Conservation (phyloP, 495 filamentous ascomycete genomes). For the Recurvomyces mirabilis region DNA sequence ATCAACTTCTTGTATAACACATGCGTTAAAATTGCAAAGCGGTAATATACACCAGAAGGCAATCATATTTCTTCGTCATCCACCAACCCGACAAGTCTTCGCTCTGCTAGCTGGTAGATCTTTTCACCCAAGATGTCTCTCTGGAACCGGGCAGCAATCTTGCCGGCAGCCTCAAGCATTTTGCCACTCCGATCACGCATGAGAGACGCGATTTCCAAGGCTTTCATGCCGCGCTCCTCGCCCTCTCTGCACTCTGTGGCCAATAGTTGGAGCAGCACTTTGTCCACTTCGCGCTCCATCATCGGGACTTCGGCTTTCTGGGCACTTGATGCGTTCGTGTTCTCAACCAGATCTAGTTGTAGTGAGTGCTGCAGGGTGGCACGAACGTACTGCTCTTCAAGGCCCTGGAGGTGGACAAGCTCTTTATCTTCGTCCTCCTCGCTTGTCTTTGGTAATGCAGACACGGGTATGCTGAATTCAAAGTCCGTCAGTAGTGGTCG, state of each 20-base stretch:
- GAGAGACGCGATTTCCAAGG: slow-evolving; percentile 70
- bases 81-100: slow-evolving; percentile 44
- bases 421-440: slow-evolving; percentile 31
- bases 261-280: slow-evolving; percentile 77
- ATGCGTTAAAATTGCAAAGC: too few species aligned
- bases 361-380: slow-evolving; percentile 57
- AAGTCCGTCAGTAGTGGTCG: slow-evolving; percentile 87
- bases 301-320: slow-evolving; percentile 59
- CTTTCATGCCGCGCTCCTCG: slow-evolving; percentile 88
- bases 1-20: too few species aligned
- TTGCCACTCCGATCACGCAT: slow-evolving; percentile 68
- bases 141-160: slow-evolving; percentile 71
- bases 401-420: slow-evolving; percentile 26
- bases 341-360: slow-evolving; percentile 55
- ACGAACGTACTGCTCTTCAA: slow-evolving; percentile 75
- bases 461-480: slow-evolving; percentile 76
- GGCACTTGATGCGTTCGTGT: slow-evolving; percentile 42
- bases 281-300: slow-evolving; percentile 72
- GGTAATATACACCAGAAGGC: too few species aligned
- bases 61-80: slow-evolving; percentile 38
- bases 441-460: slow-evolving; percentile 35
- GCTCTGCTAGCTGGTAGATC: slow-evolving; percentile 67
- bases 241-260: slow-evolving; percentile 82
- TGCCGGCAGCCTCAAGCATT: slow-evolving; percentile 76
- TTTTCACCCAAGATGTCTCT: slow-evolving; percentile 70